Percentiles rank a stretch among this genome's conserved stretches.
Conservation (phyloP, 2,329 filamentous ascomycete genomes). For the Pseudogymnoascus sp. region DNA sequence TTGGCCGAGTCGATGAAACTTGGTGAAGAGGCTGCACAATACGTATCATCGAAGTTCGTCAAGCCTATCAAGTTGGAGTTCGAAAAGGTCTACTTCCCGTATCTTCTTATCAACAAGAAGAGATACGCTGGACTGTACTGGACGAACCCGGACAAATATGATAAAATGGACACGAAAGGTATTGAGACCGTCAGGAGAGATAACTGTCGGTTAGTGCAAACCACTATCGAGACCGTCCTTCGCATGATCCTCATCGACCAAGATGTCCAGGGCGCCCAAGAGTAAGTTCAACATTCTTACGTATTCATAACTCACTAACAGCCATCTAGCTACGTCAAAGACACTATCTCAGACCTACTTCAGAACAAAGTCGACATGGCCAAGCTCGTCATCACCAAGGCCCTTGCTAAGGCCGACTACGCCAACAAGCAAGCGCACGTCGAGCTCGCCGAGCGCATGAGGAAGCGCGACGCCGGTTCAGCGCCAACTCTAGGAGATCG, state of each 20-base stretch:
- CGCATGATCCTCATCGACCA: conserved; percentile 92
- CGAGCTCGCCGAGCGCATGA: conserved; percentile 92
- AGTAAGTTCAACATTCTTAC: conserved; percentile 49
- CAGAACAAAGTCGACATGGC: conserved; percentile 99
- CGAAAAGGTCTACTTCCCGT: conserved; percentile 98
- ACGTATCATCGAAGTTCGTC: conserved; percentile 83
- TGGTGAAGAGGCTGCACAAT: conserved; percentile 84
- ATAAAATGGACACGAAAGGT: conserved; percentile 99
- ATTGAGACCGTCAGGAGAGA: conserved; percentile 97
- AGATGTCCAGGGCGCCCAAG: conserved; percentile 83
- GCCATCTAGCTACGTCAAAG: conserved; percentile 73
- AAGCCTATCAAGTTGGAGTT: conserved; percentile 99
- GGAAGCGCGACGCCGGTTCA: conserved; percentile 90
- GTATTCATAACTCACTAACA: conserved; percentile 37
- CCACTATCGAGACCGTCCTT: conserved; percentile 92
- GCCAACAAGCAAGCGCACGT: conserved; percentile 90
- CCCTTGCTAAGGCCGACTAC: conserved; percentile 83
- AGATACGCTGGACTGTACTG: conserved; percentile 96
- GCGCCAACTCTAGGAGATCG: conserved; percentile 89
- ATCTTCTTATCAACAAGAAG: conserved; percentile 99
- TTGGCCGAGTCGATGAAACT: conserved; percentile 85
- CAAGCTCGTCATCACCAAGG: conserved; percentile 97
- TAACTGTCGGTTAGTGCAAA: conserved; percentile 92
- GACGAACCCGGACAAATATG: conserved; percentile 88
- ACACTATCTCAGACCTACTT: conserved; percentile 86